Conservation (phyloP, 2,329 filamentous ascomycete species). For the Fusarium sp. region DNA sequence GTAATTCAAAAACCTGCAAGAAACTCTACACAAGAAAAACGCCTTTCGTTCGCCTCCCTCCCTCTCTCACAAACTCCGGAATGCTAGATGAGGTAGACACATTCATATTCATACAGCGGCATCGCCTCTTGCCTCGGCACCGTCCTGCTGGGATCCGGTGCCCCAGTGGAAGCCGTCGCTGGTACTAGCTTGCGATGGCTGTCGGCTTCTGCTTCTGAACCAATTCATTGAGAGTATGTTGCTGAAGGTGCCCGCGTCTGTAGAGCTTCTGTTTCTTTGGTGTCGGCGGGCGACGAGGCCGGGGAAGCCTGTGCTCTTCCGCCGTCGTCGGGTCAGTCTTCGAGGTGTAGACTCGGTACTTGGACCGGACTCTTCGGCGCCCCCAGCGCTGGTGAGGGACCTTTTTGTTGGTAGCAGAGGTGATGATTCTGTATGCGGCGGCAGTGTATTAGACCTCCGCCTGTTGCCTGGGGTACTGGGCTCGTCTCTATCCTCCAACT, state of each 20-base stretch:
- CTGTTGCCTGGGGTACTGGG: conserved; percentile 59
- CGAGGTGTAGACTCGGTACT: conserved; percentile 53
- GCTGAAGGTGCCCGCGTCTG: conserved; percentile 66
- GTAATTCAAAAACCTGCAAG: conserved; percentile 25
- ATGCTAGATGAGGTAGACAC: conserved; percentile 18
- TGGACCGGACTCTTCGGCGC: conserved; percentile 48
- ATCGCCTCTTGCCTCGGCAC: conserved; percentile 40
- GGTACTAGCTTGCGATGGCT: conserved; percentile 43
- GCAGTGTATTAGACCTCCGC: conserved; percentile 66
- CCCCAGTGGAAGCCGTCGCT: conserved; percentile 39
- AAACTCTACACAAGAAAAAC: conserved; percentile 40
- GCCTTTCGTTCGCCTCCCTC: conserved; percentile 38
- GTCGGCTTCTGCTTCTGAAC: conserved; percentile 59
- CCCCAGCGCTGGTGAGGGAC: conserved; percentile 51
- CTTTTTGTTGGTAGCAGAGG: conserved; percentile 58
- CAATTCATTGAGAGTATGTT: conserved; percentile 70
- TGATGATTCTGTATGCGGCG: conserved; percentile 58
- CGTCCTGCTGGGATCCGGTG: conserved; percentile 41
- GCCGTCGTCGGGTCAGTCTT: conserved; percentile 60
- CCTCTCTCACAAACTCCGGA: conserved; percentile 33
- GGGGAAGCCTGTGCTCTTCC: conserved; percentile 74
- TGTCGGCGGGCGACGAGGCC: conserved; percentile 70
- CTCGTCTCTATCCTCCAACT: conserved; percentile 81
- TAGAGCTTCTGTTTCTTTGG: conserved; percentile 57
- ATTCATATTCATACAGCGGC: conserved; percentile 55